A percentile compares a stretch with the other conserved stretches of the same genome.
Evolutionary conservation across 306 rosid genomes (phyloP).

Genomic region (Ormosia emarginata): DNA sequence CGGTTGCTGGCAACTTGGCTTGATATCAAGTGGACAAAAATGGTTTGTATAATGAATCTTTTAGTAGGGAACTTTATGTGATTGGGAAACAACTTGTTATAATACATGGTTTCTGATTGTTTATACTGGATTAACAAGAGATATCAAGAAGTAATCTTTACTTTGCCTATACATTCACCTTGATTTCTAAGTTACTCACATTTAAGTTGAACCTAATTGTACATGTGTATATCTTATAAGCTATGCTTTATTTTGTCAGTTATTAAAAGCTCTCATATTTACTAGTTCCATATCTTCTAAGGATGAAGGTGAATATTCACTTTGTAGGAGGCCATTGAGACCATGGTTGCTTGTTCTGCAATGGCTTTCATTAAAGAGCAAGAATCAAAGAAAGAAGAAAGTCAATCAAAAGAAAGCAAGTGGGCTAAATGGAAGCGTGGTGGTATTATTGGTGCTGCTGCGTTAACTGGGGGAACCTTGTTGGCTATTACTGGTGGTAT

Average conservation of each 20-base stretch:
- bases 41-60: slow-evolving; percentile 53
- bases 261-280: neutral
- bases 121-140: neutral
- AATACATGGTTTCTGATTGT: neutral
- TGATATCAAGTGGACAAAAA: slow-evolving; percentile 75
- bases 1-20: slow-evolving; percentile 81
- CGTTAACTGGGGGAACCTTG: slow-evolving; percentile 87
- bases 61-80: neutral
- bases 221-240: neutral
- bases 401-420: slow-evolving; percentile 46
- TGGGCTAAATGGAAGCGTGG: slow-evolving; percentile 93
- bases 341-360: slow-evolving; percentile 86
- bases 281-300: slow-evolving; percentile 17
- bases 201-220: slow-evolving; percentile 14
- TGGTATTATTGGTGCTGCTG: slow-evolving; percentile 96
- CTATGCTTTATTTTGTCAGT: neutral
- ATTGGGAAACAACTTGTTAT: slow-evolving; percentile 3
- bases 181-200: neutral
- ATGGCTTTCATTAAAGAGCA: slow-evolving; percentile 69
- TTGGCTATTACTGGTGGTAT: slow-evolving; percentile 95
- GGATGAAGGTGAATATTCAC: slow-evolving; percentile 17
- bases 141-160: slow-evolving; percentile 5
- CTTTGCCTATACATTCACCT: neutral
- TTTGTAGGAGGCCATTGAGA: slow-evolving; percentile 89
- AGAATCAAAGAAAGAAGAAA: slow-evolving; percentile 53